Conservation (phyloP, 768 basidiomycete genomes). For the Suillus americanus region DNA sequence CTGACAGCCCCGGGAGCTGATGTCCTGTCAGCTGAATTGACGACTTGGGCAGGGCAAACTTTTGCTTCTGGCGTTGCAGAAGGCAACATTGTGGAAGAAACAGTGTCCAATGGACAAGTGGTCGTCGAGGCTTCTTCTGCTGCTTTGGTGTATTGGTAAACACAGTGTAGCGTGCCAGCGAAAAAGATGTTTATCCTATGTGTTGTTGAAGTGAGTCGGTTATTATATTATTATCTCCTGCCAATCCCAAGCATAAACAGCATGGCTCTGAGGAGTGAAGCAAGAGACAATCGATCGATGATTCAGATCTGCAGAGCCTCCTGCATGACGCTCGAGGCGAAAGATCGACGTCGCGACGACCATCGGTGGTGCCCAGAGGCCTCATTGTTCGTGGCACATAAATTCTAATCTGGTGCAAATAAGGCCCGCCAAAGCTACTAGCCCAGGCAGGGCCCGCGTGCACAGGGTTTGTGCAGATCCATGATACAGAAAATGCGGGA, state of each 20-base stretch:
- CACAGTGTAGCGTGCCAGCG: neutral
- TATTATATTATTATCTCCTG: neutral
- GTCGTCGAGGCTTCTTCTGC: slow-evolving; percentile 39
- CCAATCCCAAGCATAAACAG: neutral
- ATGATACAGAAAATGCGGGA: neutral
- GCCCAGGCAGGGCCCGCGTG: neutral
- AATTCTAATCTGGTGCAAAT: neutral
- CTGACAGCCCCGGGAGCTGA: slow-evolving; percentile 51
- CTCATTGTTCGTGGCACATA: neutral
- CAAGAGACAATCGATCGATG: neutral
- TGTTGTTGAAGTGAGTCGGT: neutral
- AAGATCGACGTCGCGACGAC: neutral
- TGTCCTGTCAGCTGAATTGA: slow-evolving; percentile 41
- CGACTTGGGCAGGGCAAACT: slow-evolving; percentile 52
- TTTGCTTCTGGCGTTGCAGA: slow-evolving; percentile 39
- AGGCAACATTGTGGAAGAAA: slow-evolving; percentile 41
- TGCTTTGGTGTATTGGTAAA: slow-evolving; percentile 33
- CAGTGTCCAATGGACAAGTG: slow-evolving; percentile 32
- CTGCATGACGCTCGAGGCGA: neutral
- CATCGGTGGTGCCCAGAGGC: neutral
- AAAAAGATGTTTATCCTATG: neutral
- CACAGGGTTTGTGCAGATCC: neutral
- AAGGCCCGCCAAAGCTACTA: neutral
- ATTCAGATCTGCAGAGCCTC: neutral
- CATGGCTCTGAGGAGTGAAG: neutral